These are phyloP conservation scores for Geosiphon pyriformis DNA, from an alignment of 192 early-diverging fungal genomes.

Conservation along the genomic window DNA sequence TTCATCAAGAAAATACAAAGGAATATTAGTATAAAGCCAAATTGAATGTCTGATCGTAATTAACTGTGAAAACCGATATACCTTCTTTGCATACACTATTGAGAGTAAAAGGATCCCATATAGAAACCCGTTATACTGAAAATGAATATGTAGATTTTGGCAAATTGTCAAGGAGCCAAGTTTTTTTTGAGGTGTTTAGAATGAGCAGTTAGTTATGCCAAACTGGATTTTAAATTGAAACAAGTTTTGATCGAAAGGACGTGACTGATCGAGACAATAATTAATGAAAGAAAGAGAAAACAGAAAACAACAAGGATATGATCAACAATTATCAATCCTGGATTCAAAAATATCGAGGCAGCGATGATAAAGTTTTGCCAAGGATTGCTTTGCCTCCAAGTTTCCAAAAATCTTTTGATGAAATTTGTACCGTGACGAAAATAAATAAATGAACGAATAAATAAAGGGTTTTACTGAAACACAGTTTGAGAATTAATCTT, in stretches of 20 bases:
- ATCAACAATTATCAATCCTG: constrained; percentile 82
- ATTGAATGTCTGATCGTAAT: background rate
- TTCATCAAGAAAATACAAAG: too few species aligned
- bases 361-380: constrained; percentile 40
- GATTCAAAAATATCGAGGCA: constrained; percentile 58
- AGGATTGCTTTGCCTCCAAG: constrained; percentile 30
- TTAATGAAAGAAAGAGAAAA: constrained; percentile 1
- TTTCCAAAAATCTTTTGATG: constrained; percentile 27
- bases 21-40: background rate
- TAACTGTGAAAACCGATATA: too few species aligned
- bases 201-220: background rate
- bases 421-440: too few species aligned
- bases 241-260: background rate
- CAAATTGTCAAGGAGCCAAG: constrained; percentile 16
- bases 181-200: too few species aligned
- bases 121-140: constrained; percentile 95
- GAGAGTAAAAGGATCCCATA: constrained; percentile 84
- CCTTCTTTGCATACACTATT: constrained; percentile 57
- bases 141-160: constrained; percentile 65
- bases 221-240: background rate
- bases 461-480: background rate
- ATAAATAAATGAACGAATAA: background rate
- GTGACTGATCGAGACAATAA: background rate
- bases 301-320: constrained; percentile 51
- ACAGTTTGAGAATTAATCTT: too few species aligned